Evolutionary conservation across 169 alveolate genomes (phyloP).

Genomic region (Plasmodium coatneyi): DNA sequence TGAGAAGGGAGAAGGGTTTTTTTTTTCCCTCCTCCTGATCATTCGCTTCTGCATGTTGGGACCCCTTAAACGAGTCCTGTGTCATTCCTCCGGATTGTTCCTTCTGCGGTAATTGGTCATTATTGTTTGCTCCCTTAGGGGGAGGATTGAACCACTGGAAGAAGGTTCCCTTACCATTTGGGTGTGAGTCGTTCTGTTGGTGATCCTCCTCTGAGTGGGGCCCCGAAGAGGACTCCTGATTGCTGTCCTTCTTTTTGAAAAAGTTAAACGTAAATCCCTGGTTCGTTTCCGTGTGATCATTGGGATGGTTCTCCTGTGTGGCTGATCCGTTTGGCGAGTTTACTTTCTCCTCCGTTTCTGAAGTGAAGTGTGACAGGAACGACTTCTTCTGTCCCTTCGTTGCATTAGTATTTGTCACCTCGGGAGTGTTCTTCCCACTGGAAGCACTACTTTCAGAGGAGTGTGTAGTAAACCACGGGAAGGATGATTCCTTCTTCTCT

Average conservation of each 20-base stretch:
- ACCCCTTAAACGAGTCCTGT: background rate
- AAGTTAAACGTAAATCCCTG: background rate
- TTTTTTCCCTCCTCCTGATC: background rate
- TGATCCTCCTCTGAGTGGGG: background rate
- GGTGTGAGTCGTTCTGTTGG: background rate
- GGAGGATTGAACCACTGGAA: background rate
- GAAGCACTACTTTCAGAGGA: background rate
- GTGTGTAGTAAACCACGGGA: background rate
- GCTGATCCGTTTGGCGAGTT: background rate
- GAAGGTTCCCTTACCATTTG: background rate
- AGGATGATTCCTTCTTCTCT: background rate
- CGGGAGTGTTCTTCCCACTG: background rate
- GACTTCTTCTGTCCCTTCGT: background rate
- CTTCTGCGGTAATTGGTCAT: background rate
- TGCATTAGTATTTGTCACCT: background rate
- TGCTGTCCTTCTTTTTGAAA: background rate
- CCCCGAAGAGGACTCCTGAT: background rate
- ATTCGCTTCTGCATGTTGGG: background rate
- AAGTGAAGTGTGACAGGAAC: background rate
- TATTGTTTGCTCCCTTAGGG: background rate
- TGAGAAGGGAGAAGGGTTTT: background rate
- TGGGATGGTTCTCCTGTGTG: background rate
- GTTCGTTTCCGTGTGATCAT: background rate
- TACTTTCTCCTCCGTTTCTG: background rate
- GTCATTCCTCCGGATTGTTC: background rate